Percentiles rank a stretch among this genome's conserved stretches.
These are phyloP conservation scores for Trametes cubensis DNA, from an alignment of 768 basidiomycete species.

Conservation along the genomic window DNA sequence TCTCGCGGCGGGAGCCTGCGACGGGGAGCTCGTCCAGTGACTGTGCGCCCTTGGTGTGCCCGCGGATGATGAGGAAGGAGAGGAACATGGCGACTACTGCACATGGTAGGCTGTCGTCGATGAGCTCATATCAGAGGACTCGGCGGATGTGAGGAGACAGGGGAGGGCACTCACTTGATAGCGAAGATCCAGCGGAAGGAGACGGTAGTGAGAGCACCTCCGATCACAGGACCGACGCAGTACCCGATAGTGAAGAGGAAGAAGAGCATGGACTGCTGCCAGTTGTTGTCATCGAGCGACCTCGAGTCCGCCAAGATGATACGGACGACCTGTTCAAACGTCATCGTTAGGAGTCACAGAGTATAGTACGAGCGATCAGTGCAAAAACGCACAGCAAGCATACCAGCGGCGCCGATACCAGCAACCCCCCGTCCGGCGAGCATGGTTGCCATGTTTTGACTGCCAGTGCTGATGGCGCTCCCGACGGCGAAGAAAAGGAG, in stretches of 20 bases:
- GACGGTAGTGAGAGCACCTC: conserved; percentile 42
- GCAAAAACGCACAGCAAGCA: conserved; percentile 38
- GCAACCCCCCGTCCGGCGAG: conserved; percentile 51
- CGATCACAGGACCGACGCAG: conserved; percentile 47
- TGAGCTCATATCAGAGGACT: neutral
- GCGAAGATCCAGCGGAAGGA: conserved; percentile 59
- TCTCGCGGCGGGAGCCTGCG: conserved; percentile 10
- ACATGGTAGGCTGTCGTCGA: conserved; percentile 42
- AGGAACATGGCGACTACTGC: conserved; percentile 41
- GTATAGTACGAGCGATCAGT: neutral
- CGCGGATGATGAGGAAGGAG: conserved; percentile 45
- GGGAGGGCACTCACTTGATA: conserved; percentile 46
- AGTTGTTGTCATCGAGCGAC: conserved; percentile 46
- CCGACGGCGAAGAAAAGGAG: conserved; percentile 50
- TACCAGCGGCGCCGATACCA: conserved; percentile 51
- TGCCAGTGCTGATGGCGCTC: conserved; percentile 50
- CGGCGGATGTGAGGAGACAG: neutral
- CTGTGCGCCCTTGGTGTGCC: conserved; percentile 30
- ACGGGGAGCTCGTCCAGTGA: conserved; percentile 15
- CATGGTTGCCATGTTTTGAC: conserved; percentile 47
- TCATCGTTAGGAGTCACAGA: neutral
- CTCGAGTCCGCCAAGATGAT: conserved; percentile 48
- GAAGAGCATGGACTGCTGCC: conserved; percentile 46
- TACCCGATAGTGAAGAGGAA: conserved; percentile 48
- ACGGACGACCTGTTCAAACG: conserved; percentile 40